Percentiles rank a stretch among this genome's conserved stretches.
Conservation (phyloP, 805 yeast species). For the Kuraishia ogatae region DNA sequence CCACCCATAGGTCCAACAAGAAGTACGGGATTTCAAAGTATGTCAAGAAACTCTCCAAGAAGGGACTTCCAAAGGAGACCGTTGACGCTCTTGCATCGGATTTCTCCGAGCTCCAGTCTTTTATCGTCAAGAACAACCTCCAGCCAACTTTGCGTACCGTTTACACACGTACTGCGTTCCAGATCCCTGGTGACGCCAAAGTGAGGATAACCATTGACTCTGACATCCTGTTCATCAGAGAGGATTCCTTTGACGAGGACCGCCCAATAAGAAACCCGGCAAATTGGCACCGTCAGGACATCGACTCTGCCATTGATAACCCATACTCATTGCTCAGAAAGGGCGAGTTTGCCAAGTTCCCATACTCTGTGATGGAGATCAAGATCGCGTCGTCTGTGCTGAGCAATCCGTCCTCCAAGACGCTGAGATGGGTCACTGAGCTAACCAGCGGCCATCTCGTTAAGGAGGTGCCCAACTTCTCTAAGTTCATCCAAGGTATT, state of each 20-base stretch:
- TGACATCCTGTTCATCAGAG: slow-evolving; percentile 80
- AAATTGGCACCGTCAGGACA: slow-evolving; percentile 88
- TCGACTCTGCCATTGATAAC: slow-evolving; percentile 66
- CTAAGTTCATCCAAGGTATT: slow-evolving; percentile 89
- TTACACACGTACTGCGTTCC: slow-evolving; percentile 91
- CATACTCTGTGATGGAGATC: slow-evolving; percentile 83
- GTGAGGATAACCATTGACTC: slow-evolving; percentile 87
- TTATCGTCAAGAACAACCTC: slow-evolving; percentile 55
- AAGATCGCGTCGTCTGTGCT: slow-evolving; percentile 37
- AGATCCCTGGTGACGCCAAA: slow-evolving; percentile 95
- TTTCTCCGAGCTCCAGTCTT: slow-evolving; percentile 52
- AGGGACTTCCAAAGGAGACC: slow-evolving; percentile 44
- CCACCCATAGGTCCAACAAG: background rate
- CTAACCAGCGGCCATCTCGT: slow-evolving; percentile 76
- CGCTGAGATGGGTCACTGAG: slow-evolving; percentile 73
- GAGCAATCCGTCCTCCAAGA: slow-evolving; percentile 40
- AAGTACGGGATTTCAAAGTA: slow-evolving; percentile 33
- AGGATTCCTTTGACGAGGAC: slow-evolving; percentile 75
- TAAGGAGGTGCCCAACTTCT: slow-evolving; percentile 89
- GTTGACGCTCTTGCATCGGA: slow-evolving; percentile 44
- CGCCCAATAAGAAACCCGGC: slow-evolving; percentile 86
- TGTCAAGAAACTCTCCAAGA: slow-evolving; percentile 52
- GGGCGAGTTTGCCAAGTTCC: slow-evolving; percentile 80
- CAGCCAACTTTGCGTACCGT: slow-evolving; percentile 84
- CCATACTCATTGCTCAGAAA: slow-evolving; percentile 70